A percentile compares a stretch with the other conserved stretches of the same genome.
Evolutionary conservation across 83 land plant species (phyloP).

Genomic region (Diphasiastrum complanatum): DNA sequence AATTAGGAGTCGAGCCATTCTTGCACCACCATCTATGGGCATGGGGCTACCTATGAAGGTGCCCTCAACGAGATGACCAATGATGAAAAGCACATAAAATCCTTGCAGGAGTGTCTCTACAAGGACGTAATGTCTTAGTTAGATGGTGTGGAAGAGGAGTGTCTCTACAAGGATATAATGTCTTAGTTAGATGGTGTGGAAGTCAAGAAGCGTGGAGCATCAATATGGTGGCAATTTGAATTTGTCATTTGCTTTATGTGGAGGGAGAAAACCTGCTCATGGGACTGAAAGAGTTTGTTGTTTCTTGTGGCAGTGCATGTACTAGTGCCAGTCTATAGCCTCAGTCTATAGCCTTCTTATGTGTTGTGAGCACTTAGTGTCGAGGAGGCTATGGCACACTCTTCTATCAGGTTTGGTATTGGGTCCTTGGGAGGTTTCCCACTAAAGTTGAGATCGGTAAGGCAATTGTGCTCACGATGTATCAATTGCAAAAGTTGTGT

Average conservation of each 20-base stretch:
- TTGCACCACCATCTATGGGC: conserved; percentile 83
- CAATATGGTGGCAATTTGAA: conserved; percentile 85
- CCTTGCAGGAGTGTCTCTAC: conserved; percentile 52
- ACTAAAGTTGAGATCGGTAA: conserved; percentile 83
- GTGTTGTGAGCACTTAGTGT: conserved; percentile 92
- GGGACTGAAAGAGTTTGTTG: conserved; percentile 98
- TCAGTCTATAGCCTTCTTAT: conserved; percentile 91
- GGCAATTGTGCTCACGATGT: conserved; percentile 69
- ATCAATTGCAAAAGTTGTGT: conserved; percentile 78
- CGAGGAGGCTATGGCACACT: conserved; percentile 98
- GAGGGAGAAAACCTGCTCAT: conserved; percentile 95
- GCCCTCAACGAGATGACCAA: conserved; percentile 75
- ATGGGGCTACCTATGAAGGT: conserved; percentile 90
- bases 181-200: conserved; percentile 63
- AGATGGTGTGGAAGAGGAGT: too few species aligned
- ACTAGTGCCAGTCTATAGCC: conserved; percentile 98
- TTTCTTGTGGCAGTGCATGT: conserved; percentile 98
- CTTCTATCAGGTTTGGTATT: conserved; percentile 93
- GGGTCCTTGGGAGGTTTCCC: conserved; percentile 94
- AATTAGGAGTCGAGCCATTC: conserved; percentile 83
- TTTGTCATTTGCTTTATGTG: conserved; percentile 86
- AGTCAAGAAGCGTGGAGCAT: conserved; percentile 74
- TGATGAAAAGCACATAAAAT: conserved; percentile 49
- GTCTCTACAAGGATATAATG: conserved; percentile 59
- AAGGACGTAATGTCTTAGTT: too few species aligned